Evolutionary conservation across 768 basidiomycete genomes (phyloP).

Genomic region (Cyclocybe cylindracea): DNA sequence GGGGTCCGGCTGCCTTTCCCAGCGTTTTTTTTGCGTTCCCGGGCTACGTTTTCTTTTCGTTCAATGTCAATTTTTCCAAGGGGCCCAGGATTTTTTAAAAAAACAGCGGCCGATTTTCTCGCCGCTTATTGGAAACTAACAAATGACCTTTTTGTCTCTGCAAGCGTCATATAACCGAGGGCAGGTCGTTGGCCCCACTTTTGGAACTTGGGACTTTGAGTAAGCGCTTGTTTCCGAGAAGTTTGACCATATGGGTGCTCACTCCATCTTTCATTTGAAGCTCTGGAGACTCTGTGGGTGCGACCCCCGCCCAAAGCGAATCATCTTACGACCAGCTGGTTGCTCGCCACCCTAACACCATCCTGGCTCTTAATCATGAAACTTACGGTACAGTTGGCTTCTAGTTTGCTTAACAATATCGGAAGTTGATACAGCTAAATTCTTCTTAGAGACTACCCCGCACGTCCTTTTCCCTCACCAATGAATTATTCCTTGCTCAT

Average conservation of each 20-base stretch:
- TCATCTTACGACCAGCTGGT: slow-evolving; percentile 28
- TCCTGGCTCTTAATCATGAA: slow-evolving; percentile 46
- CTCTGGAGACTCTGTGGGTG: slow-evolving; percentile 39
- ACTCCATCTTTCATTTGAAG: slow-evolving; percentile 18
- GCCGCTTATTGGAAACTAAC: too few species aligned
- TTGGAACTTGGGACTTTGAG: slow-evolving; percentile 44
- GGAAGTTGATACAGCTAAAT: neutral
- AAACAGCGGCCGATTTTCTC: too few species aligned
- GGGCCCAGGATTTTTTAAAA: too few species aligned
- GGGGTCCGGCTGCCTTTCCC: too few species aligned
- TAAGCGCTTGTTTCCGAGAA: slow-evolving; percentile 9
- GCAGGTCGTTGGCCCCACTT: too few species aligned
- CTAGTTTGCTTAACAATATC: neutral
- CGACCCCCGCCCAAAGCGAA: slow-evolving; percentile 32
- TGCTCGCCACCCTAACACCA: slow-evolving; percentile 29
- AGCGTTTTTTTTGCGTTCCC: too few species aligned
- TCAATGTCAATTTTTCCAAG: too few species aligned
- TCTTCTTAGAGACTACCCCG: slow-evolving; percentile 34
- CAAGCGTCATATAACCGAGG: slow-evolving; percentile 34
- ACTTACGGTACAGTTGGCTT: slow-evolving; percentile 26
- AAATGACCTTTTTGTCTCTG: too few species aligned
- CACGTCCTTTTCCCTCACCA: slow-evolving; percentile 16
- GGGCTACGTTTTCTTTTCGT: too few species aligned
- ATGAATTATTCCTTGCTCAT: neutral
- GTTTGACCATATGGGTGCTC: neutral